A percentile compares a stretch with the other conserved stretches of the same genome.
Evolutionary conservation across 2,329 filamentous ascomycete genomes (phyloP).

Genomic region (Chaetomiaceae sp.): DNA sequence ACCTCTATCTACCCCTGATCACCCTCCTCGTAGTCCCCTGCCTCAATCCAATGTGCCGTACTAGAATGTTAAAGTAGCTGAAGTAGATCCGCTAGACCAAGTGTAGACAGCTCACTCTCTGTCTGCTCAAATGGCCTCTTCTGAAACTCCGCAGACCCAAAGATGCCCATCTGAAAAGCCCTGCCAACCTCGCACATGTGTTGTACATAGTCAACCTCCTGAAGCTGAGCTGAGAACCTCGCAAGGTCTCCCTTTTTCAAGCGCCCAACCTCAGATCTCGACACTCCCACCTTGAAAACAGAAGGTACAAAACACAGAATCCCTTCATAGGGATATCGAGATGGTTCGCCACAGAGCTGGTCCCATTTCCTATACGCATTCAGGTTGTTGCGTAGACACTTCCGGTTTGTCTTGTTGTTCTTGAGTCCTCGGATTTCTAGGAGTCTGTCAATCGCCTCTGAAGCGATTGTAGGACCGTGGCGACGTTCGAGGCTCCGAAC

Average conservation of each 20-base stretch:
- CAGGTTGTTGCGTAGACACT: no score
- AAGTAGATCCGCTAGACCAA: neutral
- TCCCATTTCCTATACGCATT: no score
- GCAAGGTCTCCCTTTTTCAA: neutral
- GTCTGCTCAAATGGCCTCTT: neutral
- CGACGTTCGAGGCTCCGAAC: neutral
- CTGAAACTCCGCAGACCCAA: neutral
- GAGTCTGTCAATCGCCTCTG: neutral
- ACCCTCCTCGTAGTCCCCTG: no score
- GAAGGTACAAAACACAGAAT: no score
- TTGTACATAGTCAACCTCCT: neutral
- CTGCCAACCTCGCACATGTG: neutral
- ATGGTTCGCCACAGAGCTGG: no score
- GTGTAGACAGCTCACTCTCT: neutral
- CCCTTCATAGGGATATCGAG: no score
- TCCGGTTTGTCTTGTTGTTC: no score
- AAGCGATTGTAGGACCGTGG: neutral
- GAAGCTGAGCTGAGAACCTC: neutral
- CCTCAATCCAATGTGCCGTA: no score
- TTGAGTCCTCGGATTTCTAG: neutral
- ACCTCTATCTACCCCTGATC: no score
- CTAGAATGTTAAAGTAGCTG: neutral
- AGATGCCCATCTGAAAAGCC: neutral
- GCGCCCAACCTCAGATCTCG: neutral
- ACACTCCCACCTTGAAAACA: neutral